Evolutionary conservation across 1,284 basidiomycete genomes (phyloP).

Genomic region (Fomitiporia mediterranea): DNA sequence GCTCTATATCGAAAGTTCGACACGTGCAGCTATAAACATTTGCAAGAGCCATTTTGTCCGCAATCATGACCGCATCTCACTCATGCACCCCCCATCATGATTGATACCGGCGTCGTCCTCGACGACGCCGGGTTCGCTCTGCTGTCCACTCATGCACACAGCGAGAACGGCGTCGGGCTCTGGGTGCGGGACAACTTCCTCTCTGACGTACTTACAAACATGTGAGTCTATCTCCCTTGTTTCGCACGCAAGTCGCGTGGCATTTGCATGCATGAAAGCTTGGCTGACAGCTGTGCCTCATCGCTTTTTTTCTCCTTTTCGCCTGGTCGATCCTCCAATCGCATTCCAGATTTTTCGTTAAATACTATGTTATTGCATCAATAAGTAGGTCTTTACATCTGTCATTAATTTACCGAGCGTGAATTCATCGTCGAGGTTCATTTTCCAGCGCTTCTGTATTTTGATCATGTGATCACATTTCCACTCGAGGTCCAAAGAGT

Average conservation of each 20-base stretch:
- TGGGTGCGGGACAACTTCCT: conserved; percentile 7
- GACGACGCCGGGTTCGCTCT: conserved; percentile 6
- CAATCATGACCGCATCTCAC: neutral
- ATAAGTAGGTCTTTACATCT: conserved; percentile 10
- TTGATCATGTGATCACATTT: conserved; percentile 16
- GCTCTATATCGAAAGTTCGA: neutral
- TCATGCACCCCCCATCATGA: conserved; percentile 14
- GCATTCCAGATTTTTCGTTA: conserved; percentile 15
- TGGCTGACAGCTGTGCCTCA: conserved; percentile 2
- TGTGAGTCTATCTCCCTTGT: conserved; percentile 10
- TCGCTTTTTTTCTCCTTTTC: neutral
- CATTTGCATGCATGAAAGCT: neutral
- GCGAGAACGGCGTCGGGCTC: neutral
- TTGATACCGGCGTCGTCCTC: conserved; percentile 8
- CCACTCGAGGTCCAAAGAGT: conserved; percentile 15
- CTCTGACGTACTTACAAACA: conserved; percentile 4
- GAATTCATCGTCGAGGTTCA: neutral
- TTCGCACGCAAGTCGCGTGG: neutral
- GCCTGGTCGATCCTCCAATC: neutral
- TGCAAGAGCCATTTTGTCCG: neutral
- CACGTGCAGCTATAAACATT: neutral
- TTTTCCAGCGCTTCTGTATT: conserved; percentile 16
- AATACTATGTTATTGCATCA: conserved; percentile 19
- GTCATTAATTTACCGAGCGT: neutral
- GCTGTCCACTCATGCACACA: neutral